Conservation (phyloP, 2,329 filamentous ascomycete species). For the Trichoderma koningiopsis region DNA sequence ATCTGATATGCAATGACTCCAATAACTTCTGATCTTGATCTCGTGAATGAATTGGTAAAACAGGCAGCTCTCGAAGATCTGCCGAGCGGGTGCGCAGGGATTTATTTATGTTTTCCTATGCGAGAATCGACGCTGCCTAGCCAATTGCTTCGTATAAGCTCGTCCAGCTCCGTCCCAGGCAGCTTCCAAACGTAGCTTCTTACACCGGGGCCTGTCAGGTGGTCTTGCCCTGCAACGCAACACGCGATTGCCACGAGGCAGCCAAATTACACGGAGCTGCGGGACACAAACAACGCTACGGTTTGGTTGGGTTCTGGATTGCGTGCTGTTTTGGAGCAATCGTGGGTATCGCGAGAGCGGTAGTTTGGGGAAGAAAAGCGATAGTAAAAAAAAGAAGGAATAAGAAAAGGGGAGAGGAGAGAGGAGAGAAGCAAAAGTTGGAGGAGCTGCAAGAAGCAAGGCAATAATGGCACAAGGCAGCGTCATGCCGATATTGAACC, state of each 20-base stretch:
- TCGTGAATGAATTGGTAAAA: neutral
- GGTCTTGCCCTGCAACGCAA: conserved; percentile 9
- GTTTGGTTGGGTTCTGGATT: neutral
- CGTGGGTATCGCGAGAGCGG: neutral
- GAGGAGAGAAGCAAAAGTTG: conserved; percentile 3
- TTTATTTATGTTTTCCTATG: neutral
- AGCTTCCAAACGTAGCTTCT: neutral
- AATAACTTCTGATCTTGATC: neutral
- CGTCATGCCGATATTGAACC: conserved; percentile 1
- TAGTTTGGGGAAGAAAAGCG: neutral
- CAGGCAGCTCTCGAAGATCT: neutral
- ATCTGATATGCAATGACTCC: neutral
- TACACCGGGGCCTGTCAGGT: conserved; percentile 12
- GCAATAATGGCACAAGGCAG: conserved; percentile 4
- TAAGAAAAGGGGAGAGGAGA: neutral
- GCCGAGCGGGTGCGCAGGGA: neutral
- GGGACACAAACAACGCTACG: neutral
- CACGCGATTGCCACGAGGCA: conserved; percentile 10
- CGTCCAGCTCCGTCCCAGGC: neutral
- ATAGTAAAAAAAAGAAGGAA: neutral
- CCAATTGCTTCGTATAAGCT: neutral
- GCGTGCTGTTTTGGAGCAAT: neutral
- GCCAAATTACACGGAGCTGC: neutral
- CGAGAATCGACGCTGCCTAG: neutral
- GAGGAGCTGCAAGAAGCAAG: conserved; percentile 9